Conservation (phyloP, 139 green algal species). For the Marvania coccoides region DNA sequence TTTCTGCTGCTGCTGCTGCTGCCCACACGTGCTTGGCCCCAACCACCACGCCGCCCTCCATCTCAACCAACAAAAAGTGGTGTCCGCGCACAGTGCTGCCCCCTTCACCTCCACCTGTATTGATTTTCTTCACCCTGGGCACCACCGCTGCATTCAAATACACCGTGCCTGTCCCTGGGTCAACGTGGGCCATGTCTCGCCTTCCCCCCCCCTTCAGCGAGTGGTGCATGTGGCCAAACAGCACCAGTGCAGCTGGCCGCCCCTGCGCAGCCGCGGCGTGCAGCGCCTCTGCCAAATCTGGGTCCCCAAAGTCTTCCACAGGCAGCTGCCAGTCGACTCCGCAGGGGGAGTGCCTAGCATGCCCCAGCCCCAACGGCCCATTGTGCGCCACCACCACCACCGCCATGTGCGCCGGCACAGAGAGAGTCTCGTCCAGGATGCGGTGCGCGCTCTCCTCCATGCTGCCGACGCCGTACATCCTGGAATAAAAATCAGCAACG, state of each 20-base stretch:
- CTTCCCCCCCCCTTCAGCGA: conserved; percentile 15
- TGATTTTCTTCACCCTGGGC: conserved; percentile 19
- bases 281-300: conserved; percentile 42
- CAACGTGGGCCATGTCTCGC: conserved; percentile 48
- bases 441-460: conserved; percentile 28
- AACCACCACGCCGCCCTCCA: background rate
- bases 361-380: conserved; percentile 50
- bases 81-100: background rate
- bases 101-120: background rate
- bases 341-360: conserved; percentile 29
- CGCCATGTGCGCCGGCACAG: background rate
- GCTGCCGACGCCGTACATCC: conserved; percentile 32
- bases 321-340: conserved; percentile 30
- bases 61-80: conserved; percentile 24
- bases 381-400: conserved; percentile 59
- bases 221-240: conserved; percentile 74
- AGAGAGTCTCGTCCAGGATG: conserved; percentile 14
- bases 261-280: conserved; percentile 13
- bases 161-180: conserved; percentile 35
- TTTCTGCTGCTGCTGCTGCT: background rate
- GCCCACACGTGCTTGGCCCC: conserved; percentile 15
- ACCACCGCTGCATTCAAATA: conserved; percentile 62
- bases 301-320: conserved; percentile 46
- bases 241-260: conserved; percentile 27
- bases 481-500: conserved; percentile 39